Base-by-base conservation (phyloP, 2,329 filamentous ascomycete genomes). In the Paecilomyces sp. region DNA sequence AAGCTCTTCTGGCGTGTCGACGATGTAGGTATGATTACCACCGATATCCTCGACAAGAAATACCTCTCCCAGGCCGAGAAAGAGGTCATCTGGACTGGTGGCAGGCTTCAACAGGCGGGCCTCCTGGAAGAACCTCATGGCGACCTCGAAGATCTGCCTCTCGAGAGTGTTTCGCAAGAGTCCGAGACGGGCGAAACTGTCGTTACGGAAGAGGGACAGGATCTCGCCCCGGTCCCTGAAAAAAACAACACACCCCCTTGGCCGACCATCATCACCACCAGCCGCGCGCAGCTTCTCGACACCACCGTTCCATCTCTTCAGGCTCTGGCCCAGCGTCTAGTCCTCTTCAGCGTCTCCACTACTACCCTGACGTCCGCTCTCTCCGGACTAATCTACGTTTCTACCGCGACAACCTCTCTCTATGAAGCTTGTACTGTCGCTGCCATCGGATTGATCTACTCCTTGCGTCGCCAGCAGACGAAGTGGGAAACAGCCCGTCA, bases 1-100 rank as follows among this genome's bases (percentile, higher is more conserved):
- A 96, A 96, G 72, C 82, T 97, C 0, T 92, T 96, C 71, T 96
- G 92, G 92, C 86, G 91, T 22, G 92, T 94, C 25, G 93, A 97
- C 70, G 93, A 97, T 68, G 91, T 97, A 11, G 85, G 86, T 2
- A 89, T 93, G 82, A 86, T 96, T 58, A 87, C 89, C 2, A 85
- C 86, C 0, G 89, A 94, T 66, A 88, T 97, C 61, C 79, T 97
- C 2, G 83, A 85, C 61, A 86, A 87, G 63, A 82, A 84, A 6
- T 97, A 95, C 79, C 82, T 99, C 3, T 84, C 87, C 0, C 83
- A 83, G 3, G 88, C 92, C 0, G 92, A 97, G 73, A 87, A 88
- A 66, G 88, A 87, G 58, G 83, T 91, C n/a, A 88, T 96, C 54
- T 96, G 88, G 74, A 83, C 96, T 1, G 85, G 90, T 6, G 93